phyloP scores from a whole-genome alignment of 2,329 filamentous ascomycete species.

The Parasarocladium wereldwijsianum region DNA sequence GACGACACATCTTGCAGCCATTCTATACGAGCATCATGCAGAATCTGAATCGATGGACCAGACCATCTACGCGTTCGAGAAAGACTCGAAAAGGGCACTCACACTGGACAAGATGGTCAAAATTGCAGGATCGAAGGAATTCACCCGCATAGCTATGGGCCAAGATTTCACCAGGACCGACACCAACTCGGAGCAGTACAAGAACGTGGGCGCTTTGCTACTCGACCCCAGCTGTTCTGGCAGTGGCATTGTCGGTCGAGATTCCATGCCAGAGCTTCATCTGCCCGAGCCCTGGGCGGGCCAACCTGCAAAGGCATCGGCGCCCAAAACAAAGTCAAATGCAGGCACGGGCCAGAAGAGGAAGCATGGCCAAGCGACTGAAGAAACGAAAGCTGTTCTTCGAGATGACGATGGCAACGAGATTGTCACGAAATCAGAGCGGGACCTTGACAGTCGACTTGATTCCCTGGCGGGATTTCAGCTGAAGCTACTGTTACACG shows the following conservation, averaged over 20 bases:
- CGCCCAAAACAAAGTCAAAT: constrained; percentile 9
- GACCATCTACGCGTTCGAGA: constrained; percentile 65
- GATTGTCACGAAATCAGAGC: constrained; percentile 33
- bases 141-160: constrained; percentile 54
- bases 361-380: constrained; percentile 24
- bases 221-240: constrained; percentile 93
- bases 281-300: constrained; percentile 26
- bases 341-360: constrained; percentile 23
- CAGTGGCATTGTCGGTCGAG: constrained; percentile 82
- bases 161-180: constrained; percentile 74
- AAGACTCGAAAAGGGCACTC: constrained; percentile 53
- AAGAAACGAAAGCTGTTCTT: constrained; percentile 18
- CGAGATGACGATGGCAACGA: constrained; percentile 45
- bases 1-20: constrained; percentile 79
- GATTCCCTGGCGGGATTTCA: constrained; percentile 69
- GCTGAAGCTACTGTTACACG: constrained; percentile 66
- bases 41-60: constrained; percentile 19
- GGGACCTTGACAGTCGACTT: constrained; percentile 49
- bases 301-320: too few relatives aligned
- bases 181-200: constrained; percentile 45
- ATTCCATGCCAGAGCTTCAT: constrained; percentile 57
- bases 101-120: constrained; percentile 76
- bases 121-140: constrained; percentile 52
- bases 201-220: constrained; percentile 63
- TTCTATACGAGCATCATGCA: constrained; percentile 36